Conservation (phyloP, 2,329 filamentous ascomycete genomes). For the Phyllosticta capitalensis region DNA sequence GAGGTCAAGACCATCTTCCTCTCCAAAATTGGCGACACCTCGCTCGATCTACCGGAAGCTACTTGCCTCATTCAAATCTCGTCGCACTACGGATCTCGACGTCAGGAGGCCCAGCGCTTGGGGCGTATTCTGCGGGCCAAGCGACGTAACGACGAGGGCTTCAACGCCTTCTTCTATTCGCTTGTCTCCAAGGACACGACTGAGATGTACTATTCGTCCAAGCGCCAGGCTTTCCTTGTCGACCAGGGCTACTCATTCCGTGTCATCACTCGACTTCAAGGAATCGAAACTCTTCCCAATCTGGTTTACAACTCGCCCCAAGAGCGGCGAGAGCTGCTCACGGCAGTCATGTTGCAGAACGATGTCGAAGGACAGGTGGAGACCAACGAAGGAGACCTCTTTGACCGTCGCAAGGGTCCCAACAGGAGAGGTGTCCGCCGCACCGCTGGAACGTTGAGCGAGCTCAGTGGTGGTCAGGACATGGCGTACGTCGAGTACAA, state of each 20-base stretch:
- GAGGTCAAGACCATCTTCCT: conserved; percentile 87
- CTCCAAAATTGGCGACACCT: conserved; percentile 96
- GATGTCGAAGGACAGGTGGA: conserved; percentile 58
- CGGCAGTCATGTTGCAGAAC: conserved; percentile 83
- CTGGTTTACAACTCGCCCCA: conserved; percentile 70
- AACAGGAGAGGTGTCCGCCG: conserved; percentile 55
- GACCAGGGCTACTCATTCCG: conserved; percentile 99
- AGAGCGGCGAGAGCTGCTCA: conserved; percentile 76
- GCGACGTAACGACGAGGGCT: conserved; percentile 91
- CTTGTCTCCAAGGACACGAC: conserved; percentile 94
- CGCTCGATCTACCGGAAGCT: conserved; percentile 91
- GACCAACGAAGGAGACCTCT: conserved; percentile 58
- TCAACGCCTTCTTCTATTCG: conserved; percentile 98
- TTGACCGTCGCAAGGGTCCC: conserved; percentile 42
- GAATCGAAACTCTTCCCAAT: conserved; percentile 73
- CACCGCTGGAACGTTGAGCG: conserved; percentile 75
- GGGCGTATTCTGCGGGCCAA: conserved; percentile 93
- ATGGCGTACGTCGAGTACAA: conserved; percentile 65
- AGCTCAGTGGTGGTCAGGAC: conserved; percentile 82
- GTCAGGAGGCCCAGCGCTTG: conserved; percentile 89
- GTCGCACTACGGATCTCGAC: conserved; percentile 90
- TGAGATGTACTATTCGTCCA: conserved; percentile 96
- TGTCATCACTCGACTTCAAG: conserved; percentile 90
- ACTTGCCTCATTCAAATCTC: conserved; percentile 97
- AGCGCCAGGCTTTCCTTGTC: conserved; percentile 91